Percentiles rank a stretch among this genome's conserved stretches.
These are phyloP conservation scores for Stevia rebaudiana DNA, from an alignment of 140 eudicot genomes.

Conservation along the genomic window DNA sequence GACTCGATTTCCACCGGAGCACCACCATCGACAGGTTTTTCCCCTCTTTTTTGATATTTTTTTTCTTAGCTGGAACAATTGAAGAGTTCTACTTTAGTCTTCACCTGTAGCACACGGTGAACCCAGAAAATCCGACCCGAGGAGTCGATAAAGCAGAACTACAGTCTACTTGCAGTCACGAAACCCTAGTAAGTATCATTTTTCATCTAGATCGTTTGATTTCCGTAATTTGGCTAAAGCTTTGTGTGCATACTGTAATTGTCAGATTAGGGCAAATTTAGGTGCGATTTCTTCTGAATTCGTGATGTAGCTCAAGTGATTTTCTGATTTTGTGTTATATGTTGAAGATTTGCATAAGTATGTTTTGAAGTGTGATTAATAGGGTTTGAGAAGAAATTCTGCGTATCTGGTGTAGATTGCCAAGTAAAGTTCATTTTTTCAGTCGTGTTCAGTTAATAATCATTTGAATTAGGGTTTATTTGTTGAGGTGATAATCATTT, in stretches of 20 bases:
- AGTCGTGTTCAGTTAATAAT: too few relatives aligned
- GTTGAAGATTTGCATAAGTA: background rate
- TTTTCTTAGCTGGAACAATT: too few relatives aligned
- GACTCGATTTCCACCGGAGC: too few relatives aligned
- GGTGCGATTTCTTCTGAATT: background rate
- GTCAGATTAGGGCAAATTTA: conserved; percentile 18
- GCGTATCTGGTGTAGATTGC: too few relatives aligned
- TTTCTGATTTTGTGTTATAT: background rate
- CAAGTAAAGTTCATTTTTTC: too few relatives aligned
- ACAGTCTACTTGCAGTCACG: background rate
- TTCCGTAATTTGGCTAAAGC: background rate
- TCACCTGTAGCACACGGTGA: background rate
- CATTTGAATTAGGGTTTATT: too few relatives aligned
- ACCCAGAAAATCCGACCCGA: background rate
- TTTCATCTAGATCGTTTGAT: conserved; percentile 4
- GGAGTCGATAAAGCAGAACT: background rate
- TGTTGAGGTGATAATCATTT: too few relatives aligned
- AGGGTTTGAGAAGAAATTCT: too few relatives aligned
- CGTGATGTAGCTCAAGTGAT: background rate
- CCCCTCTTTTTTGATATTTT: too few relatives aligned
- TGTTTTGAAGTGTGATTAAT: too few relatives aligned
- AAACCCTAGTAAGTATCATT: conserved; percentile 10
- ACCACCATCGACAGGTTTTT: too few relatives aligned
- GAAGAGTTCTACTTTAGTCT: too few relatives aligned
- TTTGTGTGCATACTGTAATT: background rate